These are phyloP conservation scores for Yarrowia sp. DNA, from an alignment of 805 yeast species.

Conservation along the genomic window DNA sequence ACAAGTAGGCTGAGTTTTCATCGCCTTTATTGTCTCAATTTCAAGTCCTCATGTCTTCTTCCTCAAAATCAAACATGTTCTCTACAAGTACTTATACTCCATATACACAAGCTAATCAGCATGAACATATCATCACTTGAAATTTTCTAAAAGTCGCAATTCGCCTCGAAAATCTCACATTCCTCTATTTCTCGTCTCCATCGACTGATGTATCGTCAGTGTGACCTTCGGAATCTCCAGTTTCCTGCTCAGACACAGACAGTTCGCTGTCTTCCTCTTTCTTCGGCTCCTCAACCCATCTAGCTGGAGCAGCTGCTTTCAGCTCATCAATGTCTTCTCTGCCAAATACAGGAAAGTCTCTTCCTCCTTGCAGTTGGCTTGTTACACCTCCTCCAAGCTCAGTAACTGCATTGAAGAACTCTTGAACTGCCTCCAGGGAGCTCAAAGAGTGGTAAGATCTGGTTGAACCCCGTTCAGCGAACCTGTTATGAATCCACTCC, in stretches of 20 bases:
- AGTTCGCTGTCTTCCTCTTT: background rate
- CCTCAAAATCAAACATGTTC: no score
- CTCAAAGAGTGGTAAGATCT: conserved; percentile 21
- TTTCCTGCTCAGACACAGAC: background rate
- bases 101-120: no score
- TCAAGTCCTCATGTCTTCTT: no score
- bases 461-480: conserved; percentile 12
- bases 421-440: conserved; percentile 18
- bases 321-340: conserved; percentile 10
- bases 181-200: conserved; percentile 10
- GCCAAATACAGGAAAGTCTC: conserved; percentile 26
- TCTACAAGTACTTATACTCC: no score
- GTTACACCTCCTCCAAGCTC: conserved; percentile 24
- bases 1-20: no score
- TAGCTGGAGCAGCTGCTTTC: conserved; percentile 26
- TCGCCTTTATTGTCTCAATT: no score
- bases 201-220: conserved; percentile 19
- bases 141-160: no score
- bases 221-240: background rate
- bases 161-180: no score
- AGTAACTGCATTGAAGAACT: conserved; percentile 1
- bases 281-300: conserved; percentile 23
- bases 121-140: no score
- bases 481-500: background rate
- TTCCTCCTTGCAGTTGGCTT: background rate